These are phyloP conservation scores for Selaginella moellendorffii DNA, from an alignment of 75 land plant genomes.

Conservation along the genomic window DNA sequence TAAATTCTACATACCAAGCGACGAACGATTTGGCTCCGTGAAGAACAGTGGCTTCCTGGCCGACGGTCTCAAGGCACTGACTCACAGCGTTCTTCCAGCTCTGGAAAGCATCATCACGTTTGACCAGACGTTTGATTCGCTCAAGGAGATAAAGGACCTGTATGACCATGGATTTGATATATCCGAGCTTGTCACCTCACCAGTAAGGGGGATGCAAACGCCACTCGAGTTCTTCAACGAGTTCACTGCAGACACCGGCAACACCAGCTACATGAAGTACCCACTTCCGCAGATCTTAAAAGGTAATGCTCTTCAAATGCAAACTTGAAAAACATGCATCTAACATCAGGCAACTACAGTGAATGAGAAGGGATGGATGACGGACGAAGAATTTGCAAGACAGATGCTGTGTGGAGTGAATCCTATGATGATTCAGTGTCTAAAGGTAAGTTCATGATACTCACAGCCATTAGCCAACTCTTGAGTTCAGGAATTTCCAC, in stretches of 20 bases:
- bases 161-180: background rate
- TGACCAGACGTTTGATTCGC: background rate
- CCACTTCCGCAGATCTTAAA: background rate
- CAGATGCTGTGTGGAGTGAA: background rate
- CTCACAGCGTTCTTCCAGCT: background rate
- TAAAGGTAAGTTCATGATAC: background rate
- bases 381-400: background rate
- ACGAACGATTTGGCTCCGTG: conserved; percentile 9
- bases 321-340: too few species aligned
- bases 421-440: background rate
- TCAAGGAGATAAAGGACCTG: background rate
- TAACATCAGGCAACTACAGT: background rate
- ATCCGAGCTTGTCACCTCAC: background rate
- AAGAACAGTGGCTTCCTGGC: conserved; percentile 7
- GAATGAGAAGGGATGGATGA: background rate
- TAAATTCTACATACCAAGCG: conserved; percentile 7
- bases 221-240: background rate
- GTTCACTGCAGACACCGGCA: background rate
- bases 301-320: conserved; percentile 1
- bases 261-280: conserved; percentile 3
- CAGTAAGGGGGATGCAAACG: background rate
- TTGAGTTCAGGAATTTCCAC: conserved; percentile 13
- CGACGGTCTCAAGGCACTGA: background rate
- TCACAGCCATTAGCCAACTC: background rate
- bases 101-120: background rate